Conservation (phyloP, 306 rosid genomes). For the Echinosophora koreensis region DNA sequence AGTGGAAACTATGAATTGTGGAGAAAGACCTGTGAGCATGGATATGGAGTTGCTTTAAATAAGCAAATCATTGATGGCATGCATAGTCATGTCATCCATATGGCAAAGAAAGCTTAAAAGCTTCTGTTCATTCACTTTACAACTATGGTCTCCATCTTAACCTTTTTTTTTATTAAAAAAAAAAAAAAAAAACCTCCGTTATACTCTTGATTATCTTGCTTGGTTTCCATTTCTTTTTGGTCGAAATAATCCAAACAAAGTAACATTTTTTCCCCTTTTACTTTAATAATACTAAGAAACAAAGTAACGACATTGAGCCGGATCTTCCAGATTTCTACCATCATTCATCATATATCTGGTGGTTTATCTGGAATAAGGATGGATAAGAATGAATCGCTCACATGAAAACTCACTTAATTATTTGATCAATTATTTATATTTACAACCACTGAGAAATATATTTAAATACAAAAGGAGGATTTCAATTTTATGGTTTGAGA, state of each 20-base stretch:
- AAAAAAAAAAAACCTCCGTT: no score
- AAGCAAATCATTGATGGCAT: background rate
- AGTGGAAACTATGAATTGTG: conserved; percentile 23
- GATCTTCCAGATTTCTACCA: no score
- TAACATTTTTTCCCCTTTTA: background rate
- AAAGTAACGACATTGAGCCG: no score
- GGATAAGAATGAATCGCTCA: no score
- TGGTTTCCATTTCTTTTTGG: conserved; percentile 30
- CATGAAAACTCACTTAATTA: no score
- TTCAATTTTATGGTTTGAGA: no score
- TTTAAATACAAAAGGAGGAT: no score
- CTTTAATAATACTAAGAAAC: no score
- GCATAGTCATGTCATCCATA: conserved; percentile 8
- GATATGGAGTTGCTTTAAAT: conserved; percentile 46
- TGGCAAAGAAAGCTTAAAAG: background rate
- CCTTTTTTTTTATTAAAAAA: background rate
- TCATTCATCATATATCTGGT: no score
- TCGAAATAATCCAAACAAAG: background rate
- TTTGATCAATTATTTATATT: no score
- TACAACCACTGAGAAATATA: no score
- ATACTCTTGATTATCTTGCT: background rate
- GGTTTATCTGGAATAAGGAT: no score
- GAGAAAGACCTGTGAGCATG: conserved; percentile 39
- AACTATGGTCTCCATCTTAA: conserved; percentile 16
- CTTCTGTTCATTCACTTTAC: conserved; percentile 22